phyloP scores from a whole-genome alignment of 306 rosid species.

The Vachellia collinsii region DNA sequence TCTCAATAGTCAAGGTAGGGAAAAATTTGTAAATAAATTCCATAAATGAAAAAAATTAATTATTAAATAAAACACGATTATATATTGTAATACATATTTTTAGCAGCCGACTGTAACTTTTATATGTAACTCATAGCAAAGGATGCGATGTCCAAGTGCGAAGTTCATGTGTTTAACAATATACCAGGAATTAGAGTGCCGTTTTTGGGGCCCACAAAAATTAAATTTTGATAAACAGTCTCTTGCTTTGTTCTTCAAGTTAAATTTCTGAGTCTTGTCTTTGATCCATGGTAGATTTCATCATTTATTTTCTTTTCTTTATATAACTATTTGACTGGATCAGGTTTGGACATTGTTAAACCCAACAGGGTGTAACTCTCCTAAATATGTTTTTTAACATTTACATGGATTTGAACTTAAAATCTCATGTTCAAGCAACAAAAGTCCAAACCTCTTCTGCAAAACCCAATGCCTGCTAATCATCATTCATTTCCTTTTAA shows the following conservation, averaged over 20 bases:
- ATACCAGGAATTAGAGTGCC: neutral
- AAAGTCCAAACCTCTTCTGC: too few relatives aligned
- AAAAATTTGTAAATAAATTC: neutral
- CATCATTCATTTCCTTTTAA: constrained; percentile 17
- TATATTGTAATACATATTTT: too few relatives aligned
- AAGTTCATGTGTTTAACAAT: neutral
- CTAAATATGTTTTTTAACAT: too few relatives aligned
- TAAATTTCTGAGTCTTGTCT: neutral
- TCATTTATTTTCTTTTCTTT: neutral
- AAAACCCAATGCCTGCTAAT: too few relatives aligned
- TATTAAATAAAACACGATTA: too few relatives aligned
- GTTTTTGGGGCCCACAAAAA: neutral
- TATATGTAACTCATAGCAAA: neutral
- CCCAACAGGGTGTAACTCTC: too few relatives aligned
- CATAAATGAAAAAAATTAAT: too few relatives aligned
- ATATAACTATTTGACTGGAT: too few relatives aligned
- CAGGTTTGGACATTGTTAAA: too few relatives aligned
- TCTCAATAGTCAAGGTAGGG: neutral
- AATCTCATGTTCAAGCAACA: too few relatives aligned
- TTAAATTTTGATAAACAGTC: neutral
- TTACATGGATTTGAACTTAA: too few relatives aligned
- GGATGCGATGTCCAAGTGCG: neutral
- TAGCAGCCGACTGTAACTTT: too few relatives aligned
- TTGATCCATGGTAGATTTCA: constrained; percentile 26
- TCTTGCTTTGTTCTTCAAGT: neutral